Evolutionary conservation across 371 early-diverging fungal genomes (phyloP).

Genomic region (Mortierella sp.): DNA sequence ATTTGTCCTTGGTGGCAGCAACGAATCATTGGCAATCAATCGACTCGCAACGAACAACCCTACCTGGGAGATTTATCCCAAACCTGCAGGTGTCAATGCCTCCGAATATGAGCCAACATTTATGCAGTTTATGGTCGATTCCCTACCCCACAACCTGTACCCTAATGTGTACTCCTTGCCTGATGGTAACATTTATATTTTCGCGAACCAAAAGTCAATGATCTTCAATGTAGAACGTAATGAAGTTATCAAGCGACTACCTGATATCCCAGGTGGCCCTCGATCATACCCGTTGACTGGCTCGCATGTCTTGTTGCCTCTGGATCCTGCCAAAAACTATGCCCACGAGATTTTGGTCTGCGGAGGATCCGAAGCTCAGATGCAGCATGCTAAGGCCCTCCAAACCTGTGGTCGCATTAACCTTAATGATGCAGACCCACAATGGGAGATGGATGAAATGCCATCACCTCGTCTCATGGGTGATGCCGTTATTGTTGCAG

Average conservation of each 20-base stretch:
- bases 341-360: conserved; percentile 70
- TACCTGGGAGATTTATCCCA: conserved; percentile 55
- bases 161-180: conserved; percentile 68
- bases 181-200: conserved; percentile 70
- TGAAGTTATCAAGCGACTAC: conserved; percentile 63
- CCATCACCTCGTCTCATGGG: conserved; percentile 68
- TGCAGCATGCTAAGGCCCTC: conserved; percentile 58
- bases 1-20: conserved; percentile 68
- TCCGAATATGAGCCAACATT: conserved; percentile 28
- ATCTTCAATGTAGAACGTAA: conserved; percentile 66
- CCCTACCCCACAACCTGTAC: conserved; percentile 56
- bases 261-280: conserved; percentile 64
- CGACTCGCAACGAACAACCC: conserved; percentile 64
- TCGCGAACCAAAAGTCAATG: conserved; percentile 68
- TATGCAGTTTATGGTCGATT: conserved; percentile 52
- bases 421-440: conserved; percentile 59
- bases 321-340: conserved; percentile 70
- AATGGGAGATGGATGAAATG: conserved; percentile 73
- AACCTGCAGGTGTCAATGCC: conserved; percentile 51
- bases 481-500: conserved; percentile 69
- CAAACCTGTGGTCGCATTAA: conserved; percentile 69
- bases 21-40: conserved; percentile 63
- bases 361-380: conserved; percentile 65
- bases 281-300: conserved; percentile 74
- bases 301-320: conserved; percentile 70